Base-by-base conservation (phyloP, 2,329 filamentous ascomycete genomes). In the Diaporthe vexans region DNA sequence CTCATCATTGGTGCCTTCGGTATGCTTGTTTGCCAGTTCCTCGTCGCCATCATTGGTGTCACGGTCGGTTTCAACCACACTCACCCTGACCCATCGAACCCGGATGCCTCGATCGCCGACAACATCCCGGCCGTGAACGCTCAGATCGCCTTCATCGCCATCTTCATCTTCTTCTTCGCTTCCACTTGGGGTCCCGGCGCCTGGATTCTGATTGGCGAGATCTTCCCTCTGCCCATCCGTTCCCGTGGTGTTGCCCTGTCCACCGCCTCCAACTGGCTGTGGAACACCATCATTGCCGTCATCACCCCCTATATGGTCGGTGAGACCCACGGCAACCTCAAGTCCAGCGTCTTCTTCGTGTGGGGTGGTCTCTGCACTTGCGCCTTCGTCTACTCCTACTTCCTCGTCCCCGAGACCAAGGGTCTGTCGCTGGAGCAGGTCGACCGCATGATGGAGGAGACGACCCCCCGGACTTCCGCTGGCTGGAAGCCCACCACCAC, bases 141-240 rank as follows among this genome's bases (percentile, higher is more conserved):
- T 67, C 92, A 95, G 88, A 95, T 97, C 77, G 91, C 94, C 76
- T 97, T 97, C 86, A 97, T 97, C 81, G 93, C 92, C 86, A 92
- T 97, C 87, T 97, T 95, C 89, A 95, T 97, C 88, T 95, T 94
- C 89, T 96, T 93, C 89, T 97, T 97, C 83, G 95, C 95, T 75
- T 92, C 90, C 74, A 97, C 95, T 77, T 97, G 94, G 95, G 95
- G 95, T 71, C 94, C 94, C 9, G 93, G 91, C 67, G 90, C 93
- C 71, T 95, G 93, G 93, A 91, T 93, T 71, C 90, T 97, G 78
- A 95, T 97, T 80, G 95, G 95, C 82, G 95, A 98, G 87, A 93
- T 97, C 84, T 97, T 94, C 91, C 94, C 95, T 74, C 91, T 97
- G 71, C 94, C 94, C 76, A 96, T 97, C 84, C 94, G 95, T 80